These are phyloP conservation scores for Ogataea thermomethanolica DNA, from an alignment of 805 yeast genomes.

Conservation along the genomic window DNA sequence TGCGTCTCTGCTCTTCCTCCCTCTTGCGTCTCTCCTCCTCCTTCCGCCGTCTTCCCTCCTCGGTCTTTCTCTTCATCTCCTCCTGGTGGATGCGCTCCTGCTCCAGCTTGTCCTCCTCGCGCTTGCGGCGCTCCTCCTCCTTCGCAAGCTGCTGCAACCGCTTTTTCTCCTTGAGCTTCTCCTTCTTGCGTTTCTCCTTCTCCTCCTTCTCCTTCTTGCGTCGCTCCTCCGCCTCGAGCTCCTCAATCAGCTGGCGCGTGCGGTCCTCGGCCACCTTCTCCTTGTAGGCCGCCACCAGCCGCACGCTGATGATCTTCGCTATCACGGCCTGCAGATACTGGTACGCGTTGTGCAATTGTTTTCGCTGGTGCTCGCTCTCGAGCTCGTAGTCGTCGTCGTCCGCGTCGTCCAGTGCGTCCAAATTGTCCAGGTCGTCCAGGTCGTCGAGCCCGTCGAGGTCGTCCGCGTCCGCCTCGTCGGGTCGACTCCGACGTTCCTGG, in stretches of 20 bases:
- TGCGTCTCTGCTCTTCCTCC: constrained; percentile 41
- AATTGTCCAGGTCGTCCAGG: constrained; percentile 18
- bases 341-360: constrained; percentile 72
- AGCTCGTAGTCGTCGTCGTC: constrained; percentile 22
- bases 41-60: constrained; percentile 45
- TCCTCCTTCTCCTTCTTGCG: constrained; percentile 63
- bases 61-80: constrained; percentile 40
- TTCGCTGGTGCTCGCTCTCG: constrained; percentile 40
- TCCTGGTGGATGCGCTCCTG: constrained; percentile 39
- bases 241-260: constrained; percentile 57
- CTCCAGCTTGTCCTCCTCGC: constrained; percentile 53
- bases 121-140: constrained; percentile 56
- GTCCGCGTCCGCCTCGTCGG: constrained; percentile 15
- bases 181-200: constrained; percentile 61
- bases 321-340: constrained; percentile 77
- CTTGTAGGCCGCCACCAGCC: constrained; percentile 71
- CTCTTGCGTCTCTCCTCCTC: constrained; percentile 40
- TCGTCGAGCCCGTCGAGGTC: constrained; percentile 25
- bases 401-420: constrained; percentile 17
- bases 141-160: constrained; percentile 56
- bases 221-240: constrained; percentile 65
- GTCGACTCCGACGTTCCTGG: constrained; percentile 41
- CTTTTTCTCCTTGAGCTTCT: constrained; percentile 69
- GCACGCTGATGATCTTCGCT: constrained; percentile 69
- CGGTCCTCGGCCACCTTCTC: constrained; percentile 78